phyloP scores from a whole-genome alignment of 176 grass and related monocot genomes.

The Carex cristatella region DNA sequence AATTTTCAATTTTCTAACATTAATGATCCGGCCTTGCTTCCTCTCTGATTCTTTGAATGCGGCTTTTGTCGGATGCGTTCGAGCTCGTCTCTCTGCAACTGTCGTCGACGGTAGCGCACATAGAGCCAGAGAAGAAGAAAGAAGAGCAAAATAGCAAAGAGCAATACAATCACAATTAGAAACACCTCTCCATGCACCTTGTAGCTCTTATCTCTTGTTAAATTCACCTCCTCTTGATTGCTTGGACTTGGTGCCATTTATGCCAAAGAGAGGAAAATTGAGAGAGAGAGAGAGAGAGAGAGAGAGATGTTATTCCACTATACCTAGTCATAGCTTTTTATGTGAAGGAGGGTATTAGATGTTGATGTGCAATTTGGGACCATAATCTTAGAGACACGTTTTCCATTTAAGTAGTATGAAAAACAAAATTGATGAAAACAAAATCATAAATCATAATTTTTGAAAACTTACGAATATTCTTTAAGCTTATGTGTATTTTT shows the following conservation, averaged over 20 bases:
- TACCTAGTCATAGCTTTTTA: neutral
- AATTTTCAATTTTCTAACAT: neutral
- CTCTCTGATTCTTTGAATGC: neutral
- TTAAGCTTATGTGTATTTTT: too few species aligned
- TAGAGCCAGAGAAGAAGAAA: conserved; percentile 13
- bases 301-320: neutral
- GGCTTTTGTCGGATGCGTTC: neutral
- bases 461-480: neutral
- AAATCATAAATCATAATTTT: neutral
- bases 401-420: neutral
- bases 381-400: neutral
- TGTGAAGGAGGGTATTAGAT: neutral
- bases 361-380: neutral
- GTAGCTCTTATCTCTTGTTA: conserved; percentile 29
- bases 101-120: neutral
- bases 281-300: neutral
- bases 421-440: neutral
- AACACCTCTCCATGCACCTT: conserved; percentile 28
- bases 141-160: conserved; percentile 6
- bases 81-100: neutral
- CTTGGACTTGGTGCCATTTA: conserved; percentile 9
- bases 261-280: neutral
- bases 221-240: neutral
- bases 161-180: conserved; percentile 24
- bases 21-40: neutral